Evolutionary conservation across 345 rosid species (phyloP).

Genomic region (Lenwebbia sp.): DNA sequence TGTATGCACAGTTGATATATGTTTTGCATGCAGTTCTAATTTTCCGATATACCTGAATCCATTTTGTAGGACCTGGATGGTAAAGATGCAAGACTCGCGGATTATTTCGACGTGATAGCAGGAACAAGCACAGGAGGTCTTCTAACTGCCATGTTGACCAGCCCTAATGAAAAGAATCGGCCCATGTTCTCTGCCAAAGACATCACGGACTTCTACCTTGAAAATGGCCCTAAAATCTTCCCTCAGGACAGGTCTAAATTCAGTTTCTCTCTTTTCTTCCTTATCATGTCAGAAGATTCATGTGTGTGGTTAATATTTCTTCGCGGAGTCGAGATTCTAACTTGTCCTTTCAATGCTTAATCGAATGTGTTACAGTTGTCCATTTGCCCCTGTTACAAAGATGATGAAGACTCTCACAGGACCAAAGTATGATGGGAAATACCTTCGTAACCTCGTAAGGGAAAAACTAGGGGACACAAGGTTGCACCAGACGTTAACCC

Average conservation of each 20-base stretch:
- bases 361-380: not conserved
- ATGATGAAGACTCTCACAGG: constrained; percentile 5
- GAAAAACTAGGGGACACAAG: constrained; percentile 7
- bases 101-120: constrained; percentile 20
- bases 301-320: not conserved
- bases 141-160: constrained; percentile 23
- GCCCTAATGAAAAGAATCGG: constrained; percentile 13
- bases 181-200: constrained; percentile 29
- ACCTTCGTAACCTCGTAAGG: constrained; percentile 8
- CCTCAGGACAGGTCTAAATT: constrained; percentile 6
- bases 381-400: not conserved
- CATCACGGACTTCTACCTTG: constrained; percentile 11
- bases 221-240: constrained; percentile 14
- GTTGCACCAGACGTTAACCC: constrained; percentile 5
- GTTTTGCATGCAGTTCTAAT: not conserved
- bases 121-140: constrained; percentile 32
- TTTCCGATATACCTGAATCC: not conserved
- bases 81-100: constrained; percentile 21
- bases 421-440: constrained; percentile 20
- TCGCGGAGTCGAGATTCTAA: not conserved
- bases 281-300: not conserved
- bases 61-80: constrained; percentile 24
- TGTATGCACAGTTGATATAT: not conserved
- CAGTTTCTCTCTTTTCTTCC: not conserved
- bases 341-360: not conserved